phyloP scores from a whole-genome alignment of 2,329 filamentous ascomycete genomes.

The Colletotrichum tofieldiae region DNA sequence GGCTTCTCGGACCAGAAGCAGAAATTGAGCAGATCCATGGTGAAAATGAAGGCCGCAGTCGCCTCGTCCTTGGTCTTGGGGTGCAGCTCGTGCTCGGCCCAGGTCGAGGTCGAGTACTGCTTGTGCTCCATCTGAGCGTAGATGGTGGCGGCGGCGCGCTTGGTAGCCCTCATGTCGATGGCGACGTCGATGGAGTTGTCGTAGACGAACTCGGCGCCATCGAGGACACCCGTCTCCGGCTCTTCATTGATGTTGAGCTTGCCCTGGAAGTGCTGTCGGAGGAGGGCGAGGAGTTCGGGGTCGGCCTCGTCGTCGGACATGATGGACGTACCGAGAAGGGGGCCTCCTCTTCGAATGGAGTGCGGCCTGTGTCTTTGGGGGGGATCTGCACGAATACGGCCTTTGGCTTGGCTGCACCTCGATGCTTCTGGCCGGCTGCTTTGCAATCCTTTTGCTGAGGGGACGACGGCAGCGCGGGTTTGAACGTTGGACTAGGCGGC shows the following conservation, averaged over 20 bases:
- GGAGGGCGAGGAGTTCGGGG: conserved; percentile 86
- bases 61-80: conserved; percentile 85
- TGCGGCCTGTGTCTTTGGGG: not conserved
- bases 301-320: conserved; percentile 97
- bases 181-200: conserved; percentile 95
- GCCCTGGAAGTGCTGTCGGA: conserved; percentile 83
- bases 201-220: conserved; percentile 88
- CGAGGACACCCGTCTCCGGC: conserved; percentile 85
- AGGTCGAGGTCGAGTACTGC: conserved; percentile 86
- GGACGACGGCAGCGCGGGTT: conserved; percentile 26
- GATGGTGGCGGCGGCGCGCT: conserved; percentile 85
- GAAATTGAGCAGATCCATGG: conserved; percentile 97
- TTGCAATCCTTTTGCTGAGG: conserved; percentile 37
- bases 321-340: conserved; percentile 44
- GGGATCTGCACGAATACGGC: not conserved
- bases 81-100: conserved; percentile 92
- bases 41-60: conserved; percentile 94
- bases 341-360: not conserved
- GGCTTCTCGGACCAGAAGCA: conserved; percentile 90
- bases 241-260: conserved; percentile 69
- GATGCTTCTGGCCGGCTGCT: conserved; percentile 30
- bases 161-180: conserved; percentile 86
- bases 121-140: conserved; percentile 87
- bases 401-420: conserved; percentile 31
- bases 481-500: conserved; percentile 31